Evolutionary conservation across 257 asterid genomes (phyloP), one percentile per base, ranked within the genome.

Genomic region (Lycium barbarum): DNA sequence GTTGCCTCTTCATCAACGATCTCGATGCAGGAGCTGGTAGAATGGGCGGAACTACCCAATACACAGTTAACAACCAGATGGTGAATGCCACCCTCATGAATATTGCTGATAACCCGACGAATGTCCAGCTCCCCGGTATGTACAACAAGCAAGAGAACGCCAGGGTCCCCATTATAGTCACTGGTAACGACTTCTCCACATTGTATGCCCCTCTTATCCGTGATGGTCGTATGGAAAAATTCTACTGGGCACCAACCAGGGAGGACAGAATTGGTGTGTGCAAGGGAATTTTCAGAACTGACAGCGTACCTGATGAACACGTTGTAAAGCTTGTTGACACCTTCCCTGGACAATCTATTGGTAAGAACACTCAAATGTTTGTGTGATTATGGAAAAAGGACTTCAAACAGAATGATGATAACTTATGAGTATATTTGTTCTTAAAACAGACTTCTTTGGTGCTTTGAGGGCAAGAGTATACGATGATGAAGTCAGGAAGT

Each of bases 221-320:
- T 78, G 98, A 94, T 72, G 98, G 98, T 20, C 98, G 98, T 83
- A 94, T 94, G 98, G 98, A 94, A 91, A 94, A 94, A 90, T 94
- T 93, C 91, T 94, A 94, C 88, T 94, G 98, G 98, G 97, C 98
- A 9, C 98, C 98, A 11, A 94, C 97, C 43, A 93, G 98, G 0
- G 97, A 92, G 6, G 98, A 95, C 84, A 91, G 98, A 17, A 88
- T 93, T 74, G 98, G 98, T 43, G 97, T 95, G 38, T 93, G 97
- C 87, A 88, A n/a, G 71, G 97, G 98, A 33, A 94, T 94, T 79
- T 94, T 94, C 94, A 90, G 91, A 4, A 88, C 94, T 1, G 98
- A 95, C 63, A 86, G 82, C 7, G 88, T 93, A 14, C 86, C 95
- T 0, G 87, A 90, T 0, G 90, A 88, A 17, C 93, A 86, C 55